A percentile compares a stretch with the other conserved stretches of the same genome.
phyloP scores from a whole-genome alignment of 805 yeast genomes.

The Wickerhamiella musiphila region DNA sequence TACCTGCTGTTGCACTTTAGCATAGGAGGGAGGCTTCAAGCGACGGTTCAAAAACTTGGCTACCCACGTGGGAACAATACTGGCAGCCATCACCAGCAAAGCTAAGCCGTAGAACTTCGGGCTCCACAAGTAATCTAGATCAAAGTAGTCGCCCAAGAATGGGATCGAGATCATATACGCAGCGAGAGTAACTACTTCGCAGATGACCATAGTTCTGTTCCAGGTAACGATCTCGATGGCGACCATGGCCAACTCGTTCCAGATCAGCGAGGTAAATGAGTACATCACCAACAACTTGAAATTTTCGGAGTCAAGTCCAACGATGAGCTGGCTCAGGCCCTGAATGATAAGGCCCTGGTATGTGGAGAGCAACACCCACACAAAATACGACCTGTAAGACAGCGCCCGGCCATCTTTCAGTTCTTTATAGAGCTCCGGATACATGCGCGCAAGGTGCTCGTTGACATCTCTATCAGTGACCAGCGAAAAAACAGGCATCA shows the following conservation, averaged over 20 bases:
- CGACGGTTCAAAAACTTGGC: slow-evolving; percentile 57
- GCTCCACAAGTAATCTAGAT: slow-evolving; percentile 42
- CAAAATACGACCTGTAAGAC: slow-evolving; percentile 72
- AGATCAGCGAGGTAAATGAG: slow-evolving; percentile 59
- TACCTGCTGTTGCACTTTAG: slow-evolving; percentile 54
- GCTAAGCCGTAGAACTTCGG: slow-evolving; percentile 54
- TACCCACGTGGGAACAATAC: slow-evolving; percentile 81
- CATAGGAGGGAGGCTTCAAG: slow-evolving; percentile 86
- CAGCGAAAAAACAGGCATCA: slow-evolving; percentile 93
- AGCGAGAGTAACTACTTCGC: slow-evolving; percentile 53
- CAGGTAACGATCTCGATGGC: slow-evolving; percentile 85
- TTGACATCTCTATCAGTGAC: slow-evolving; percentile 84
- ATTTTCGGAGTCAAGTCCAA: slow-evolving; percentile 35
- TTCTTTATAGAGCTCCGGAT: slow-evolving; percentile 91
- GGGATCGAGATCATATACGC: slow-evolving; percentile 66
- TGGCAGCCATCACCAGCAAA: slow-evolving; percentile 41
- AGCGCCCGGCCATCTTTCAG: slow-evolving; percentile 74
- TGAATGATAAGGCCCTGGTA: slow-evolving; percentile 84
- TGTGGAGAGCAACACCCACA: slow-evolving; percentile 80
- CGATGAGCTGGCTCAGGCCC: slow-evolving; percentile 58
- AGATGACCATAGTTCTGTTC: slow-evolving; percentile 57
- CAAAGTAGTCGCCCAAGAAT: slow-evolving; percentile 72
- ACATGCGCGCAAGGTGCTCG: slow-evolving; percentile 70
- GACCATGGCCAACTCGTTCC: slow-evolving; percentile 86
- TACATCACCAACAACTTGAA: slow-evolving; percentile 72